Percentiles rank a stretch among this genome's conserved stretches.
Evolutionary conservation across 1,139 yeast genomes (phyloP).

Genomic region (Suhomyces guaymorum): DNA sequence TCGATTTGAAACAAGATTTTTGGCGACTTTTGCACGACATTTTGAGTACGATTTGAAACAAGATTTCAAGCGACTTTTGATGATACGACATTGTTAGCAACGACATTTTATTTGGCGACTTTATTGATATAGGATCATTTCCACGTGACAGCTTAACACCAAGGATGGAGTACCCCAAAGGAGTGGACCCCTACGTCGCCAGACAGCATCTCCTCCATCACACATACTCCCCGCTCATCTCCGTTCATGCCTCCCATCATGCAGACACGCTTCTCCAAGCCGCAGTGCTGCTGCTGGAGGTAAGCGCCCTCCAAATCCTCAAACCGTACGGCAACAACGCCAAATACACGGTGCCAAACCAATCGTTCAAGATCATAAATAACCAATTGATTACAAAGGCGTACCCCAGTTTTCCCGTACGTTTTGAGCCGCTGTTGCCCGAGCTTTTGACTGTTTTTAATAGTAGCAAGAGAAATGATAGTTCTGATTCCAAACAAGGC

Average conservation of each 20-base stretch:
- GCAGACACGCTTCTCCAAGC: conserved; percentile 50
- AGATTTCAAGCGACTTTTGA: too few species aligned
- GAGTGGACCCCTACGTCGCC: conserved; percentile 43
- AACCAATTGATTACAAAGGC: conserved; percentile 44
- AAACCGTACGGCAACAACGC: conserved; percentile 52
- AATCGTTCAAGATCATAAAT: conserved; percentile 41
- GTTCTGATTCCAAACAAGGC: conserved; percentile 11
- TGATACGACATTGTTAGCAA: too few species aligned
- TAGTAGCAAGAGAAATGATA: conserved; percentile 16
- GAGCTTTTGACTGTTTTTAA: conserved; percentile 39
- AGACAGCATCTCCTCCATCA: conserved; percentile 49
- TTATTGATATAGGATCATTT: neutral
- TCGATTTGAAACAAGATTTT: too few species aligned
- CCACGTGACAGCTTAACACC: neutral
- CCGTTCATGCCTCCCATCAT: conserved; percentile 53
- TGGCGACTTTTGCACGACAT: too few species aligned
- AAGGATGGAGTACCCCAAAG: conserved; percentile 35
- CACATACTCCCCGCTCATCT: conserved; percentile 59
- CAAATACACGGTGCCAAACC: conserved; percentile 39
- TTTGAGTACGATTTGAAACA: too few species aligned
- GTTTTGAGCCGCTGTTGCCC: conserved; percentile 46
- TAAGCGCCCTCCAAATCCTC: conserved; percentile 37
- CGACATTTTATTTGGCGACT: too few species aligned
- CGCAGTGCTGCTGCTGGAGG: conserved; percentile 30
- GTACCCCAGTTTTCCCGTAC: conserved; percentile 47